Conservation (phyloP, 164 flowering plant genomes). For the Piper longum region DNA sequence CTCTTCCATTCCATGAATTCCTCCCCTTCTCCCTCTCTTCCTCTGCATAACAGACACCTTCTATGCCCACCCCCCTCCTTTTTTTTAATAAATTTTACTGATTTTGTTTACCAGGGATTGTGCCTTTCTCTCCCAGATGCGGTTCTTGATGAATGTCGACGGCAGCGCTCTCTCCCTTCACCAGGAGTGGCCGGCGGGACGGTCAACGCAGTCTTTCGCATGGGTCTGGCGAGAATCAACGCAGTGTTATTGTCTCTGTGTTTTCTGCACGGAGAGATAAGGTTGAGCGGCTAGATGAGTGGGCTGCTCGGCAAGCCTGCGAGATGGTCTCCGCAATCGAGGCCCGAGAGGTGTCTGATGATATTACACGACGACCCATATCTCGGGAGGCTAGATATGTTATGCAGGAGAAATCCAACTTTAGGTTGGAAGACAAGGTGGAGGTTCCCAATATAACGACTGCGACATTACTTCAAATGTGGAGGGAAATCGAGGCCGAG, state of each 20-base stretch:
- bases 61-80: too few species aligned
- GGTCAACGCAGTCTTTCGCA: not conserved
- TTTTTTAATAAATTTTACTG: too few species aligned
- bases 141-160: not conserved
- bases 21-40: not conserved
- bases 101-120: too few species aligned
- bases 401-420: slow-evolving; percentile 12
- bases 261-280: slow-evolving; percentile 12
- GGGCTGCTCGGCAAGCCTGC: slow-evolving; percentile 36
- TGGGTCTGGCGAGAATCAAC: not conserved
- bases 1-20: not conserved
- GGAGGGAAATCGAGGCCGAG: slow-evolving; percentile 48
- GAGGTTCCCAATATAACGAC: slow-evolving; percentile 30
- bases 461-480: slow-evolving; percentile 59
- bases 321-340: slow-evolving; percentile 30
- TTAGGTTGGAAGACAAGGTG: slow-evolving; percentile 12
- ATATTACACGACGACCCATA: slow-evolving; percentile 12
- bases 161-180: not conserved
- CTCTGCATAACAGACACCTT: not conserved
- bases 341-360: slow-evolving; percentile 18
- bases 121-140: not conserved
- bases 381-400: slow-evolving; percentile 14
- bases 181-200: not conserved
- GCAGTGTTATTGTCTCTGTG: not conserved
- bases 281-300: slow-evolving; percentile 23